These are phyloP conservation scores for Gonapodya prolifera DNA, from an alignment of 192 early-diverging fungal species.

Conservation along the genomic window DNA sequence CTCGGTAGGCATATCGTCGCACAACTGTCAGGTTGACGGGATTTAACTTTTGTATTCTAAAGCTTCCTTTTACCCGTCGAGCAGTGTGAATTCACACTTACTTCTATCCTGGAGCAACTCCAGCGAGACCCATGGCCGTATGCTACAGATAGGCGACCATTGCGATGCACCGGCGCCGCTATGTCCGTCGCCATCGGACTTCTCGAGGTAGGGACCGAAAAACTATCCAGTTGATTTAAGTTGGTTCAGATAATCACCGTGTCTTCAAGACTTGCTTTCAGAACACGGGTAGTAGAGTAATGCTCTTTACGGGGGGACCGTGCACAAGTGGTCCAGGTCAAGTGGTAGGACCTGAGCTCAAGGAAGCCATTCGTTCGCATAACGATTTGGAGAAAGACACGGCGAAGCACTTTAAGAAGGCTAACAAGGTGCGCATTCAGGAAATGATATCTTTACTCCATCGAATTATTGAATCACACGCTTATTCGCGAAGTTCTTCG, in stretches of 20 bases:
- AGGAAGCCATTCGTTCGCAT: slow-evolving; percentile 93
- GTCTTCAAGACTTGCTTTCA: slow-evolving; percentile 59
- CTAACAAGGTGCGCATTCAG: slow-evolving; percentile 48
- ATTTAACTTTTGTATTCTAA: neutral
- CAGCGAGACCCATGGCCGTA: slow-evolving; percentile 98
- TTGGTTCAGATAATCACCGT: neutral
- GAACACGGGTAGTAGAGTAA: slow-evolving; percentile 81
- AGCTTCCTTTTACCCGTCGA: slow-evolving; percentile 84
- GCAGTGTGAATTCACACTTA: slow-evolving; percentile 93
- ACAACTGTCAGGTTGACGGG: neutral
- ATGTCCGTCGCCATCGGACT: slow-evolving; percentile 83
- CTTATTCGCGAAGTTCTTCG: slow-evolving; percentile 63
- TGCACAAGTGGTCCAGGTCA: slow-evolving; percentile 90
- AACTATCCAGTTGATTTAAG: neutral
- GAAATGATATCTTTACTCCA: neutral
- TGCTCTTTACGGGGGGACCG: slow-evolving; percentile 87
- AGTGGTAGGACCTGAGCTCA: slow-evolving; percentile 82
- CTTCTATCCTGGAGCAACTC: slow-evolving; percentile 86
- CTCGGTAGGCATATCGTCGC: neutral
- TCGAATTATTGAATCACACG: neutral
- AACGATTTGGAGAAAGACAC: slow-evolving; percentile 95
- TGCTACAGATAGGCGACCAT: slow-evolving; percentile 71
- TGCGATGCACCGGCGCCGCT: slow-evolving; percentile 90
- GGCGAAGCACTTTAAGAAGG: slow-evolving; percentile 85
- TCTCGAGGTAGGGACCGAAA: slow-evolving; percentile 58